Conservation (phyloP, 805 yeast genomes). For the Candida odintsovae region DNA sequence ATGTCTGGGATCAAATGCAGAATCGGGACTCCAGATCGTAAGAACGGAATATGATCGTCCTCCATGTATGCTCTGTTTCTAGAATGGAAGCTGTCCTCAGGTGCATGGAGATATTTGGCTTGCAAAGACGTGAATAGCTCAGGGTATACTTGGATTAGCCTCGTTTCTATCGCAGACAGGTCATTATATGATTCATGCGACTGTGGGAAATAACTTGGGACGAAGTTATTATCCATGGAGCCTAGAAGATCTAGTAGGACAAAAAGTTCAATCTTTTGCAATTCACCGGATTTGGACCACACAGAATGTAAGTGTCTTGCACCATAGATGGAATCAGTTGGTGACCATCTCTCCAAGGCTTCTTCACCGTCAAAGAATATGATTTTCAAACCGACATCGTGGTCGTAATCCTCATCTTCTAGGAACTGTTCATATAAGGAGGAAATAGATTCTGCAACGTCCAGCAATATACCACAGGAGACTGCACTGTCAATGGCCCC, state of each 20-base stretch:
- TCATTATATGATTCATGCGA: conserved; percentile 33
- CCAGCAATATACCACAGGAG: conserved; percentile 47
- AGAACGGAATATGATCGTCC: conserved; percentile 54
- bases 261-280: conserved; percentile 36
- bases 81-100: conserved; percentile 12
- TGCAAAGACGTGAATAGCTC: neutral
- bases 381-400: conserved; percentile 36
- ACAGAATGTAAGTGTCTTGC: conserved; percentile 41
- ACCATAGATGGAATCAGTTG: conserved; percentile 50
- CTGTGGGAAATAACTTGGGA: conserved; percentile 38
- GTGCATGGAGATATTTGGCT: conserved; percentile 9
- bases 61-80: conserved; percentile 23
- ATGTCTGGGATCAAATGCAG: conserved; percentile 47
- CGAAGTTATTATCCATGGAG: conserved; percentile 20
- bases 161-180: conserved; percentile 31
- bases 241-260: conserved; percentile 50
- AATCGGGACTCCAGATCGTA: conserved; percentile 38
- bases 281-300: conserved; percentile 26
- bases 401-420: conserved; percentile 7
- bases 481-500: conserved; percentile 60
- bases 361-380: conserved; percentile 61
- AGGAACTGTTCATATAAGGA: conserved; percentile 12
- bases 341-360: conserved; percentile 48
- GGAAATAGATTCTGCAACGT: conserved; percentile 29
- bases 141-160: conserved; percentile 10